A percentile compares a stretch with the other conserved stretches of the same genome.
Conservation (phyloP, 352 stramenopile species). For the Paralagenidium karlingii region DNA sequence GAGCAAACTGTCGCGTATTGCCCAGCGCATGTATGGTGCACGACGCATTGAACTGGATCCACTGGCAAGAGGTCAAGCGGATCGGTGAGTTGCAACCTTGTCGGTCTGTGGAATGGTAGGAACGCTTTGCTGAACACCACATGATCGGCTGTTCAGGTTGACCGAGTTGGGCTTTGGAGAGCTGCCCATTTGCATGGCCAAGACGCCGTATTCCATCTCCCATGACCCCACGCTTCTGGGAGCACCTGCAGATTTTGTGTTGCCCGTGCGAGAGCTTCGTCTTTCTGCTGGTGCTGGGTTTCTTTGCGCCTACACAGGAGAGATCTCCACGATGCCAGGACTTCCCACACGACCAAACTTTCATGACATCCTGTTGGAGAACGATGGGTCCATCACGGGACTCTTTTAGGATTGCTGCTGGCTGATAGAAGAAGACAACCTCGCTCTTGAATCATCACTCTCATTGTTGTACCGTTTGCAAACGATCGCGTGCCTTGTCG, state of each 20-base stretch:
- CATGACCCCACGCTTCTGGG: conserved; percentile 90
- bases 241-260: conserved; percentile 87
- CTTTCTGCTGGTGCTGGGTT: conserved; percentile 95
- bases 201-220: conserved; percentile 98
- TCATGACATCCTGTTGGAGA: conserved; percentile 96
- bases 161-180: conserved; percentile 49
- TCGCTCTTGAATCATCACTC: no score
- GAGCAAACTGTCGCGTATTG: conserved; percentile 94
- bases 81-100: conserved; percentile 43
- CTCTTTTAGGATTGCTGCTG: no score
- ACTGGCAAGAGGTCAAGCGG: conserved; percentile 52
- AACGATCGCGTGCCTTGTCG: no score
- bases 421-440: no score
- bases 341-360: conserved; percentile 96
- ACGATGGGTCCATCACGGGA: conserved; percentile 93
- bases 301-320: conserved; percentile 88
- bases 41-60: conserved; percentile 56
- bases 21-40: conserved; percentile 87
- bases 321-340: conserved; percentile 99
- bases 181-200: conserved; percentile 95
- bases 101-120: no score
- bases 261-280: conserved; percentile 93
- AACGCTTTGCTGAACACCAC: no score
- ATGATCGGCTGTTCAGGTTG: no score
- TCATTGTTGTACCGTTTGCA: no score